phyloP scores from a whole-genome alignment of 148 eudicot genomes.

The Rhododendron henanense region DNA sequence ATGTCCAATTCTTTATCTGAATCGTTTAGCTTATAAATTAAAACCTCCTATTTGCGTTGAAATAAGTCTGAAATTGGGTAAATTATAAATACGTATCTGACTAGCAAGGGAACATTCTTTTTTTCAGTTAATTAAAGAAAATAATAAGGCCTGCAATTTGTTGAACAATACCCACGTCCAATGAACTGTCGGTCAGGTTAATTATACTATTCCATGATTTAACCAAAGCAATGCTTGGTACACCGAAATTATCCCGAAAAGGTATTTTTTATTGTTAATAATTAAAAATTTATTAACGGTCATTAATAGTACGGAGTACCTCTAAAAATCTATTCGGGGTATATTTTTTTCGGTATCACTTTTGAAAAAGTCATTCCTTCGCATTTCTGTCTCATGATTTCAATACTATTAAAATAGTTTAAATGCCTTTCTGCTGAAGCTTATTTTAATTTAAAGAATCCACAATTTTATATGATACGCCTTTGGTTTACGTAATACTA shows the following conservation, averaged over 20 bases:
- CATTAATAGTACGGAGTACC: too few species aligned
- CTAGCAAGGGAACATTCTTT: neutral
- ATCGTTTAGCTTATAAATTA: neutral
- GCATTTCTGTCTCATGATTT: neutral
- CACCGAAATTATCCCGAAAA: too few species aligned
- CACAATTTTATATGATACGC: neutral
- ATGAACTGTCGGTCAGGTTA: neutral
- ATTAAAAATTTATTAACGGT: too few species aligned
- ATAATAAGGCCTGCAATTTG: neutral
- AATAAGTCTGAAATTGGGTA: neutral
- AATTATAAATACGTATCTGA: neutral
- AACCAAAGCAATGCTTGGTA: neutral
- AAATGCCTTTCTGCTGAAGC: neutral
- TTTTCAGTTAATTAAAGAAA: neutral
- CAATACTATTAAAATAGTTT: neutral
- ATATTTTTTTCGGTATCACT: too few species aligned
- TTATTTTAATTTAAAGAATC: neutral
- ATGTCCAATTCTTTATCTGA: too few species aligned
- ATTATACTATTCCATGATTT: neutral
- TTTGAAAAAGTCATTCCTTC: neutral
- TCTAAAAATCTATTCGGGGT: too few species aligned
- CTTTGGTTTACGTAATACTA: too few species aligned
- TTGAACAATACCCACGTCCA: neutral
- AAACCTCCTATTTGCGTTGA: neutral
- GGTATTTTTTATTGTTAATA: too few species aligned